phyloP scores from a whole-genome alignment of 495 filamentous ascomycete genomes.

The Parathielavia appendiculata region DNA sequence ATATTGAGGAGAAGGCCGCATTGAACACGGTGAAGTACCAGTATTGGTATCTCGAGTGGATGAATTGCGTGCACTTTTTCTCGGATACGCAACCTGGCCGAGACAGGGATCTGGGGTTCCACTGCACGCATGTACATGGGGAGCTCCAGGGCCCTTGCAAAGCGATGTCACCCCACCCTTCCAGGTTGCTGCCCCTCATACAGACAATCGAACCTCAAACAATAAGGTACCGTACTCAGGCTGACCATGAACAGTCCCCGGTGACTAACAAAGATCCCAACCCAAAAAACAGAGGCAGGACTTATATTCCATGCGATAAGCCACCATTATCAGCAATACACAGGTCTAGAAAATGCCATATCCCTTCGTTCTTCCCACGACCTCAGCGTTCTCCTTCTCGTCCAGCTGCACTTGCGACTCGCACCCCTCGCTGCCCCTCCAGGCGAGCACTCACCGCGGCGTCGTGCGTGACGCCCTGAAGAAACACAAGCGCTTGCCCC shows the following conservation, averaged over 20 bases:
- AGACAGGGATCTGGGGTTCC: conserved; percentile 3
- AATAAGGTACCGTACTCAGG: no score
- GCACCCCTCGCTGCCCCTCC: conserved; percentile 77
- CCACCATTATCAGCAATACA: background rate
- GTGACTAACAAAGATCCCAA: no score
- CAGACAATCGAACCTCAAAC: background rate
- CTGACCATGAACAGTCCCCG: no score
- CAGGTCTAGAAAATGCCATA: conserved; percentile 61
- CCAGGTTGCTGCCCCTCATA: background rate
- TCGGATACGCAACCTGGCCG: conserved; percentile 21
- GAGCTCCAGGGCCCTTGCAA: conserved; percentile 2
- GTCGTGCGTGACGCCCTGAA: conserved; percentile 74
- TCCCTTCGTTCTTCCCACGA: conserved; percentile 76
- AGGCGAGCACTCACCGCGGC: conserved; percentile 70
- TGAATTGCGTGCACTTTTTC: conserved; percentile 1
- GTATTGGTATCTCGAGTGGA: background rate
- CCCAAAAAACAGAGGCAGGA: no score
- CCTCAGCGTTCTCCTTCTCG: conserved; percentile 74
- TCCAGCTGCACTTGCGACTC: conserved; percentile 62
- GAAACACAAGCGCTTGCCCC: conserved; percentile 70
- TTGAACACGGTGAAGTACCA: conserved; percentile 19
- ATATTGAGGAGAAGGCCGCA: conserved; percentile 17
- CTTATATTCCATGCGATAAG: no score
- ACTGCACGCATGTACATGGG: background rate
- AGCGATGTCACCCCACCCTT: conserved; percentile 1